Evolutionary conservation across 2,329 filamentous ascomycete genomes (phyloP).

Genomic region (Ophiocordyceps unilateralis): DNA sequence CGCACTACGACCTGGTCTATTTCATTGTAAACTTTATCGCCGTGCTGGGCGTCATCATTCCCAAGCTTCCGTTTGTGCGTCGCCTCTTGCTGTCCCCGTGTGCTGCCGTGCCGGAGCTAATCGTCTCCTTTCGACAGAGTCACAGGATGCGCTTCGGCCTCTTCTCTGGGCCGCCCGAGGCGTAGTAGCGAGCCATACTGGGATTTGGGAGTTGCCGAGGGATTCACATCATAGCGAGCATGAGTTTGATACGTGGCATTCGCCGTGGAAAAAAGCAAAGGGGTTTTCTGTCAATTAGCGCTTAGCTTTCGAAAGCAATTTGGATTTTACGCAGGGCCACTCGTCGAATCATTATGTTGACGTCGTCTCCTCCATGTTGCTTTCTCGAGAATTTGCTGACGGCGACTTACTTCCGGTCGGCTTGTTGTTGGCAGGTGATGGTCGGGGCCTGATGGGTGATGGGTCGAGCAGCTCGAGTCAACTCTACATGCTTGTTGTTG

Average conservation of each 20-base stretch:
- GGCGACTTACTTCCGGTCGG: too few species aligned
- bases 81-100: not conserved
- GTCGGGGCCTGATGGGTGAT: too few species aligned
- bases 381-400: too few species aligned
- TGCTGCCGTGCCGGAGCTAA: constrained; percentile 8
- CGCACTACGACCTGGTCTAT: constrained; percentile 91
- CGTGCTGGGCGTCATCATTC: constrained; percentile 81
- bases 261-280: constrained; percentile 6
- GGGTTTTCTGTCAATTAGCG: constrained; percentile 9
- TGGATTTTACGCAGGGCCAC: constrained; percentile 6
- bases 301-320: constrained; percentile 11
- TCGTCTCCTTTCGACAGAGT: constrained; percentile 39
- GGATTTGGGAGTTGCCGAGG: constrained; percentile 4
- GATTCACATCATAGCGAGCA: constrained; percentile 18
- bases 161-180: constrained; percentile 53
- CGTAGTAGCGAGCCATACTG: constrained; percentile 12
- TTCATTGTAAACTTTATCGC: constrained; percentile 96
- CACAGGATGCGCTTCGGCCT: constrained; percentile 63
- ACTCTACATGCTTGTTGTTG: too few species aligned
- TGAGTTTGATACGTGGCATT: constrained; percentile 14
- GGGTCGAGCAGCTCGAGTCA: too few species aligned
- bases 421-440: too few species aligned
- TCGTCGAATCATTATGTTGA: not conserved
- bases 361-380: too few species aligned
- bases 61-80: constrained; percentile 84